Conservation (phyloP, 2,329 filamentous ascomycete species). For the Hypomyces rosellus region DNA sequence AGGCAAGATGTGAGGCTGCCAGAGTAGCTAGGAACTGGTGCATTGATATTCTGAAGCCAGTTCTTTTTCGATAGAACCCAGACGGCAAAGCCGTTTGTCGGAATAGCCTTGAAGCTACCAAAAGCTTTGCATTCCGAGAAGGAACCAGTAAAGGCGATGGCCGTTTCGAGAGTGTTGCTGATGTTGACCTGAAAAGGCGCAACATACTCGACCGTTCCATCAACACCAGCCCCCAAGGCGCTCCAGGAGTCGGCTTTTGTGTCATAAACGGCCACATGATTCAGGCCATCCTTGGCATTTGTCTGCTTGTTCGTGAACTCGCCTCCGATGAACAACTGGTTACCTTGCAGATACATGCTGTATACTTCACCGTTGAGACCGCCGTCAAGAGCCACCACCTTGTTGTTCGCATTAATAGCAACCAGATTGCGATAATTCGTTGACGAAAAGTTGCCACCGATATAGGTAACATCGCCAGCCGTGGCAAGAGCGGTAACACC, state of each 20-base stretch:
- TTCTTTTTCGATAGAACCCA: slow-evolving; percentile 84
- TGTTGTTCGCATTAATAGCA: slow-evolving; percentile 58
- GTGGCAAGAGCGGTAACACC: slow-evolving; percentile 63
- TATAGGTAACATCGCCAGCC: slow-evolving; percentile 59
- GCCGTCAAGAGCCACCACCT: slow-evolving; percentile 56
- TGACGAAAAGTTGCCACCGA: slow-evolving; percentile 79
- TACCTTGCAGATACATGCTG: slow-evolving; percentile 60
- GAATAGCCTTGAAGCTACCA: slow-evolving; percentile 51
- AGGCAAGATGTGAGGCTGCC: slow-evolving; percentile 67
- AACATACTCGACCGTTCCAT: slow-evolving; percentile 69
- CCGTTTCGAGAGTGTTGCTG: slow-evolving; percentile 61
- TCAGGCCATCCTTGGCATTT: slow-evolving; percentile 56
- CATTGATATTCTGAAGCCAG: slow-evolving; percentile 77
- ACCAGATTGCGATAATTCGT: slow-evolving; percentile 68
- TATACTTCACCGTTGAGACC: slow-evolving; percentile 78
- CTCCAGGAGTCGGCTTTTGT: slow-evolving; percentile 63
- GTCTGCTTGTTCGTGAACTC: slow-evolving; percentile 70
- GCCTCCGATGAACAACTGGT: slow-evolving; percentile 73
- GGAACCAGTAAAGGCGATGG: slow-evolving; percentile 71
- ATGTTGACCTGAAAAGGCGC: slow-evolving; percentile 76
- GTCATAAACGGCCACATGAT: slow-evolving; percentile 72
- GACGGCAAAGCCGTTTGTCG: slow-evolving; percentile 72
- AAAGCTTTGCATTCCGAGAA: slow-evolving; percentile 71
- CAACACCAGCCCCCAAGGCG: slow-evolving; percentile 76
- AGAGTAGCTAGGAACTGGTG: slow-evolving; percentile 57